These are phyloP conservation scores for Leccinum longicurvipes DNA, from an alignment of 768 basidiomycete species.

Conservation along the genomic window DNA sequence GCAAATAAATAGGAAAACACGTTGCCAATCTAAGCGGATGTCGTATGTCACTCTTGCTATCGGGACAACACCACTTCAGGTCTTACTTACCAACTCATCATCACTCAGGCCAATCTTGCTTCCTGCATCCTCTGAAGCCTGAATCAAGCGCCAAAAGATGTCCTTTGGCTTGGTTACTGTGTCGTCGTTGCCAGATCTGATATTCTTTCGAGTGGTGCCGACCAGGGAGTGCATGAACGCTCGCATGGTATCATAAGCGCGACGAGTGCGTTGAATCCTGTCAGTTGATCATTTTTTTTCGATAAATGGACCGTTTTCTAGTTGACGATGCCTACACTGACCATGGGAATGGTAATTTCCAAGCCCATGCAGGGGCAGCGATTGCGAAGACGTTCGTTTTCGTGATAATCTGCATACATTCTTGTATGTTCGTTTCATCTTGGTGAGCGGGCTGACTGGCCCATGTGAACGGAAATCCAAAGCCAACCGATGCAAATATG, in stretches of 20 bases:
- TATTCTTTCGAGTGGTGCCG: conserved; percentile 4
- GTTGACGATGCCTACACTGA: too few relatives aligned
- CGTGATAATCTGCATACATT: conserved; percentile 19
- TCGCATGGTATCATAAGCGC: conserved; percentile 21
- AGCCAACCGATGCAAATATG: conserved; percentile 23
- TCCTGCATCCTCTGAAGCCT: conserved; percentile 20
- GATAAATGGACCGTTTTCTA: too few relatives aligned
- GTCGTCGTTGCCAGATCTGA: conserved; percentile 8
- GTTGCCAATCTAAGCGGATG: conserved; percentile 44
- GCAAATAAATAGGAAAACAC: conserved; percentile 52
- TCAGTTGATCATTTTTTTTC: too few relatives aligned
- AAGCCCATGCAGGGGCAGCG: conserved; percentile 19
- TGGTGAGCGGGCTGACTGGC: conserved; percentile 9
- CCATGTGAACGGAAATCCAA: conserved; percentile 25
- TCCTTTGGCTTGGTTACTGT: conserved; percentile 9
- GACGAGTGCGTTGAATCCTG: conserved; percentile 20
- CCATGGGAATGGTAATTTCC: conserved; percentile 23
- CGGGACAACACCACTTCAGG: neutral
- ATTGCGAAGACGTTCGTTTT: conserved; percentile 14
- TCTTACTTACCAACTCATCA: conserved; percentile 16
- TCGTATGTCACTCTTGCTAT: neutral
- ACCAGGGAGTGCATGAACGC: conserved; percentile 19
- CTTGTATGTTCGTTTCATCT: conserved; percentile 18
- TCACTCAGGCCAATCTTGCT: conserved; percentile 14
- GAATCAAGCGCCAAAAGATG: conserved; percentile 19